A percentile compares a stretch with the other conserved stretches of the same genome.
Conservation (phyloP, 306 rosid genomes). For the Glycyrrhiza uralensis region DNA sequence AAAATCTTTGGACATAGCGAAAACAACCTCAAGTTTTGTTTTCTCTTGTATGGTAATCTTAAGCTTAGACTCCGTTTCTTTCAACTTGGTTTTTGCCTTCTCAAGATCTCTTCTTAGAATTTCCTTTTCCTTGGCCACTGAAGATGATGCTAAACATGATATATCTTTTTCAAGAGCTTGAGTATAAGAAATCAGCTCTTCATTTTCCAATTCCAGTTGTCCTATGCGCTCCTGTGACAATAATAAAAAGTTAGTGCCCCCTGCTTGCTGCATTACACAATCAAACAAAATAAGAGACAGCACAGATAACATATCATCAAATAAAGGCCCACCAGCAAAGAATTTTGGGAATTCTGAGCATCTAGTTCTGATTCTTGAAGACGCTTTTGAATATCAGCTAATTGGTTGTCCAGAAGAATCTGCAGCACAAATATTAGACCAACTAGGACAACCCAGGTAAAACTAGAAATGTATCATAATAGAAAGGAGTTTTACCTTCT, state of each 20-base stretch:
- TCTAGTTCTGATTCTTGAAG: conserved; percentile 51
- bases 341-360: conserved; percentile 47
- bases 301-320: conserved; percentile 10
- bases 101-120: conserved; percentile 74
- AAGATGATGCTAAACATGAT: conserved; percentile 55
- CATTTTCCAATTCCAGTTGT: conserved; percentile 55
- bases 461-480: conserved; percentile 1
- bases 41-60: conserved; percentile 78
- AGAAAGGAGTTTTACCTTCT: conserved; percentile 51
- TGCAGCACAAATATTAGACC: conserved; percentile 37
- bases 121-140: conserved; percentile 74
- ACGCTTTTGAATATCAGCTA: conserved; percentile 59
- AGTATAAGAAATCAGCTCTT: conserved; percentile 55
- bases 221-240: conserved; percentile 53
- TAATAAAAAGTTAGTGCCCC: conserved; percentile 5
- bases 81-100: conserved; percentile 64
- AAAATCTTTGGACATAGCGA: conserved; percentile 5
- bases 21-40: conserved; percentile 83
- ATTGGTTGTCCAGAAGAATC: conserved; percentile 52
- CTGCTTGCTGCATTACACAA: background rate
- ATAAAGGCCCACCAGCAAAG: conserved; percentile 48
- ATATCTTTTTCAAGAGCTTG: conserved; percentile 68
- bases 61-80: conserved; percentile 80
- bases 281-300: conserved; percentile 1
- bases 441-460: conserved; percentile 17